phyloP scores from a whole-genome alignment of 352 stramenopile genomes.

The Albugo laibachii region DNA sequence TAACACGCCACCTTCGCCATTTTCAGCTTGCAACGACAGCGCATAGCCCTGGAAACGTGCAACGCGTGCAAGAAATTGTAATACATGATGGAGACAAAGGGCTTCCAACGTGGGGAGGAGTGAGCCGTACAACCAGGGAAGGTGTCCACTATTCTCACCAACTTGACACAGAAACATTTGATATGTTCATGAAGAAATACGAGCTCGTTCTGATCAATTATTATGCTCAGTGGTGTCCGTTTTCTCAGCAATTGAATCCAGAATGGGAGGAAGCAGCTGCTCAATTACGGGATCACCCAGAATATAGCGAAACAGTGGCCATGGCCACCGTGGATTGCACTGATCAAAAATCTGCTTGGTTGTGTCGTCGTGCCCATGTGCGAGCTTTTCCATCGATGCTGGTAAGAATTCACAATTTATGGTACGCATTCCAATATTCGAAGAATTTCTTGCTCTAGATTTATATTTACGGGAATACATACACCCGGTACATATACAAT shows the following conservation, averaged over 20 bases:
- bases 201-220: constrained; percentile 74
- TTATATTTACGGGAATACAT: constrained; percentile 67
- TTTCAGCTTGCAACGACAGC: constrained; percentile 27
- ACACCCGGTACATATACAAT: constrained; percentile 68
- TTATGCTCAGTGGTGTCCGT: constrained; percentile 67
- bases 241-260: constrained; percentile 47
- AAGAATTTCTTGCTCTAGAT: constrained; percentile 15
- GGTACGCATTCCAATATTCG: not conserved
- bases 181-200: constrained; percentile 68
- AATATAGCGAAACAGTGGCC: constrained; percentile 56
- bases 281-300: constrained; percentile 45
- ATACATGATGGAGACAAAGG: constrained; percentile 42
- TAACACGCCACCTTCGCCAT: constrained; percentile 64
- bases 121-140: constrained; percentile 20
- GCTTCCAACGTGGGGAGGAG: constrained; percentile 38
- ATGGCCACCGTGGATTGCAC: constrained; percentile 72
- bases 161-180: constrained; percentile 39
- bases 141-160: constrained; percentile 57
- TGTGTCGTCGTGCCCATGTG: constrained; percentile 55
- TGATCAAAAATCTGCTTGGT: constrained; percentile 26
- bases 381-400: constrained; percentile 70
- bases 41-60: constrained; percentile 9
- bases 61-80: constrained; percentile 42
- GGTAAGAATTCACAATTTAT: constrained; percentile 7
- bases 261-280: constrained; percentile 56